These are phyloP conservation scores for Geotrichum siamense DNA, from an alignment of 1,139 yeast genomes.

Conservation along the genomic window DNA sequence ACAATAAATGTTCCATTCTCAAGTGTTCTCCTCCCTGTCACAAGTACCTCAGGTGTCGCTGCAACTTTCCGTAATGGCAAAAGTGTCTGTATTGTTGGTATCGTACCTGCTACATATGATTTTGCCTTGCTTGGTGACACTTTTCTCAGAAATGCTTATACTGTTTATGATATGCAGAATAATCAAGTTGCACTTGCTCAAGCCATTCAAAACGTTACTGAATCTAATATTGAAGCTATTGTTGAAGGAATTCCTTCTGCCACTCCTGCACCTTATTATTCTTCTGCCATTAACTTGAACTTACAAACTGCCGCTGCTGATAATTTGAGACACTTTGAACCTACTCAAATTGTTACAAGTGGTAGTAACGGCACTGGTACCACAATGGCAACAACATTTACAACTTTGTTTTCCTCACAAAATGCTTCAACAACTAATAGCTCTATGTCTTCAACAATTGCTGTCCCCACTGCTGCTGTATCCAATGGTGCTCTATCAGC, in stretches of 20 bases:
- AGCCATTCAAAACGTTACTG: constrained; percentile 33
- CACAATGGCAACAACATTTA: too few relatives aligned
- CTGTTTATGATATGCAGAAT: constrained; percentile 69
- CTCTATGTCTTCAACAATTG: too few relatives aligned
- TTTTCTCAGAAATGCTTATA: constrained; percentile 65
- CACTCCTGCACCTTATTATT: constrained; percentile 12
- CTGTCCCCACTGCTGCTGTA: too few relatives aligned
- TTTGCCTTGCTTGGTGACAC: constrained; percentile 57
- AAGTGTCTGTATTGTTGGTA: constrained; percentile 29
- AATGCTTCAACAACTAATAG: too few relatives aligned
- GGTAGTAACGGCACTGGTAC: too few relatives aligned
- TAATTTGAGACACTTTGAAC: constrained; percentile 1
- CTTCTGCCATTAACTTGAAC: constrained; percentile 10
- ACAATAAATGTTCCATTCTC: constrained; percentile 40
- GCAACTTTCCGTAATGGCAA: constrained; percentile 23
- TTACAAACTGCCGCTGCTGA: constrained; percentile 3
- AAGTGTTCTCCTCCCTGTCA: constrained; percentile 27
- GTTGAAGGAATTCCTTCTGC: constrained; percentile 16
- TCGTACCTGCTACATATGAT: constrained; percentile 25
- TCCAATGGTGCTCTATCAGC: too few relatives aligned
- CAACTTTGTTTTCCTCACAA: too few relatives aligned
- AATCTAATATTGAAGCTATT: constrained; percentile 24
- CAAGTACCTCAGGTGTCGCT: constrained; percentile 17
- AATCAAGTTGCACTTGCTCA: constrained; percentile 62
- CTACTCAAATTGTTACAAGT: too few relatives aligned